These are phyloP conservation scores for Malassezia vespertilionis DNA, from an alignment of 1,284 basidiomycete genomes.

Conservation along the genomic window DNA sequence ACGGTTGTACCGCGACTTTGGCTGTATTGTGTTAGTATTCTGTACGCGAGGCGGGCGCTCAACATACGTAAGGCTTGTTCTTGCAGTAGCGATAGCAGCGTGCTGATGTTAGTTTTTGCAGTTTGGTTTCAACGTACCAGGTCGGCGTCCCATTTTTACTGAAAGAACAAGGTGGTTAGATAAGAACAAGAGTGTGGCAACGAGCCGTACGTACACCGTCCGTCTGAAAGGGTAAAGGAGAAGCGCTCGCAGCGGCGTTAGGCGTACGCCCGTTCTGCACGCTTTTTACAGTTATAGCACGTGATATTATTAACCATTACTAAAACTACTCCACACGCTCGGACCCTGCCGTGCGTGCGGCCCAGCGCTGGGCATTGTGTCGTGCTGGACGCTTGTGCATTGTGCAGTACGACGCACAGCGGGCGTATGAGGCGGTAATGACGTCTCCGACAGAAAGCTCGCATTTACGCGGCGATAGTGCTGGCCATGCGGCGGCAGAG, in stretches of 20 bases:
- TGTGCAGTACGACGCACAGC: too few species aligned
- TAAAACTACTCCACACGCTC: too few species aligned
- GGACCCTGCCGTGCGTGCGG: too few species aligned
- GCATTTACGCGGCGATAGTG: too few species aligned
- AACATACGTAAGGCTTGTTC: slow-evolving; percentile 37
- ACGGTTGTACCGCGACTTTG: slow-evolving; percentile 70
- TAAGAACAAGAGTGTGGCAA: not conserved
- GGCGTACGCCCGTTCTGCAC: not conserved
- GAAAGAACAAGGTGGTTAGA: not conserved
- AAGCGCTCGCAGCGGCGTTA: not conserved
- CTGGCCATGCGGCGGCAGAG: too few species aligned
- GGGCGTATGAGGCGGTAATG: too few species aligned
- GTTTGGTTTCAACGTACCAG: not conserved
- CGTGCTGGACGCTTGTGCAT: too few species aligned
- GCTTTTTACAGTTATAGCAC: slow-evolving; percentile 5
- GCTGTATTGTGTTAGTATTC: slow-evolving; percentile 16
- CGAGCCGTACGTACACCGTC: not conserved
- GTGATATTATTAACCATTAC: too few species aligned
- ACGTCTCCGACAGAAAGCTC: too few species aligned
- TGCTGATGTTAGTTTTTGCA: slow-evolving; percentile 15
- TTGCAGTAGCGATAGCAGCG: slow-evolving; percentile 48
- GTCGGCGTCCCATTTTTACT: slow-evolving; percentile 18
- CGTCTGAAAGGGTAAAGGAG: not conserved
- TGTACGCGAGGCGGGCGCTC: slow-evolving; percentile 9
- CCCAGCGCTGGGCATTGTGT: too few species aligned